phyloP scores from a whole-genome alignment of 176 grass and related monocot species.

The Aegilops bicornis region DNA sequence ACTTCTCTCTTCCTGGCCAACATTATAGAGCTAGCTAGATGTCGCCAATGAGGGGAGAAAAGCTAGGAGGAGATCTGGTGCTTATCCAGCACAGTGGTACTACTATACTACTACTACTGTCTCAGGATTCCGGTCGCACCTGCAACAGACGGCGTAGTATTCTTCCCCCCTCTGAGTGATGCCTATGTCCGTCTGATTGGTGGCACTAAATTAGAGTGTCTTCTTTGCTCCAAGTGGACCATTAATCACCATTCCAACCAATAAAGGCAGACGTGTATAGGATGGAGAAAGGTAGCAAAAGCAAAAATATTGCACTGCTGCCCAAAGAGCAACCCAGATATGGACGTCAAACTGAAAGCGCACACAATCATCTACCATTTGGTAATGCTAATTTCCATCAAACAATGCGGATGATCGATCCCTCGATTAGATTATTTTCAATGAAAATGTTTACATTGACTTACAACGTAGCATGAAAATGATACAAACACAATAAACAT shows the following conservation, averaged over 20 bases:
- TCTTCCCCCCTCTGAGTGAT: neutral
- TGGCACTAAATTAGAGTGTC: neutral
- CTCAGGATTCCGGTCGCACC: neutral
- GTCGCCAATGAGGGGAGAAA: neutral
- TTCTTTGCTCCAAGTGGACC: conserved; percentile 1
- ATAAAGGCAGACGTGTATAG: neutral
- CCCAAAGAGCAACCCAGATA: neutral
- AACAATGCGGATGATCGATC: too few species aligned
- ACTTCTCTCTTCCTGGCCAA: neutral
- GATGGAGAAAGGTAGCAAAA: neutral
- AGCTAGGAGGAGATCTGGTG: neutral
- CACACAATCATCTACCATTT: too few species aligned
- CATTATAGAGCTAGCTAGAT: neutral
- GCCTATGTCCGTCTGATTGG: neutral
- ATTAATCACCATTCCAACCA: conserved; percentile 11
- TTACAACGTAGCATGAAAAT: too few species aligned
- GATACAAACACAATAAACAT: too few species aligned
- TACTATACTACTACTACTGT: neutral
- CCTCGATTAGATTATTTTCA: too few species aligned
- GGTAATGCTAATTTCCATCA: too few species aligned
- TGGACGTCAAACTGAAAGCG: neutral
- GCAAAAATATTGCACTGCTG: neutral
- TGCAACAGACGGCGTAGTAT: neutral
- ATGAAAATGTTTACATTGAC: too few species aligned
- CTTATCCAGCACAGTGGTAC: neutral